Conservation (phyloP, 2,329 filamentous ascomycete species). For the Pseudopyricularia javanii region DNA sequence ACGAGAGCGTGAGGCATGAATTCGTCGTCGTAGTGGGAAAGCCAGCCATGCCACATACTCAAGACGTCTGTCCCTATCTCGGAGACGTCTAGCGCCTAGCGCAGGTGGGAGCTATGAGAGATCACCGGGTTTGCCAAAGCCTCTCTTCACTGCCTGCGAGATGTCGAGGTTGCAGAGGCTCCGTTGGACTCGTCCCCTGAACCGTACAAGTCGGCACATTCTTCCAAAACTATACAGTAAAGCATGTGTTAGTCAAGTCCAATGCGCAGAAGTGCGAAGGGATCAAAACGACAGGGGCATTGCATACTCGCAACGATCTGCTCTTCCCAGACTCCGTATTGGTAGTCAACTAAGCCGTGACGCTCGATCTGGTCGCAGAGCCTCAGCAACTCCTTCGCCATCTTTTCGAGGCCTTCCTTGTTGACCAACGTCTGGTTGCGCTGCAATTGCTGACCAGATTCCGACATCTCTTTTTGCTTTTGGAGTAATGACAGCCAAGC, state of each 20-base stretch:
- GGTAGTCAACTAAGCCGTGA: slow-evolving; percentile 91
- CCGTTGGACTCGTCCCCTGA: slow-evolving; percentile 20
- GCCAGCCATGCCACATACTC: not conserved
- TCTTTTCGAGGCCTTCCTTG: slow-evolving; percentile 56
- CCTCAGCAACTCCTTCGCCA: slow-evolving; percentile 71
- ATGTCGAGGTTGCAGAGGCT: slow-evolving; percentile 11
- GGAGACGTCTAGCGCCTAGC: not conserved
- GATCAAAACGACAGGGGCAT: slow-evolving; percentile 1
- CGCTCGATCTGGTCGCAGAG: slow-evolving; percentile 80
- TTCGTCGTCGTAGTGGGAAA: not conserved
- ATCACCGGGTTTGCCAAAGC: not conserved
- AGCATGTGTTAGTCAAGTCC: not conserved
- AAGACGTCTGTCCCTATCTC: not conserved
- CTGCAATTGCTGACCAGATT: slow-evolving; percentile 42
- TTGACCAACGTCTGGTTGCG: slow-evolving; percentile 53
- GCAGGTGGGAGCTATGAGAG: not conserved
- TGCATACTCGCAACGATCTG: slow-evolving; percentile 71
- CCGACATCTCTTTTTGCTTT: slow-evolving; percentile 67
- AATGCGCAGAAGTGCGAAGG: not conserved
- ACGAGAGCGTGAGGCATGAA: not conserved
- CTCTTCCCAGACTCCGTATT: slow-evolving; percentile 94
- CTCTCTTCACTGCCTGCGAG: slow-evolving; percentile 4
- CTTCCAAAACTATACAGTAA: slow-evolving; percentile 14
- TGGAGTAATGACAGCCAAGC: slow-evolving; percentile 80
- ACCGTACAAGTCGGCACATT: slow-evolving; percentile 33